phyloP scores from a whole-genome alignment of 176 grass and related monocot species.

The Oryza coarctata region DNA sequence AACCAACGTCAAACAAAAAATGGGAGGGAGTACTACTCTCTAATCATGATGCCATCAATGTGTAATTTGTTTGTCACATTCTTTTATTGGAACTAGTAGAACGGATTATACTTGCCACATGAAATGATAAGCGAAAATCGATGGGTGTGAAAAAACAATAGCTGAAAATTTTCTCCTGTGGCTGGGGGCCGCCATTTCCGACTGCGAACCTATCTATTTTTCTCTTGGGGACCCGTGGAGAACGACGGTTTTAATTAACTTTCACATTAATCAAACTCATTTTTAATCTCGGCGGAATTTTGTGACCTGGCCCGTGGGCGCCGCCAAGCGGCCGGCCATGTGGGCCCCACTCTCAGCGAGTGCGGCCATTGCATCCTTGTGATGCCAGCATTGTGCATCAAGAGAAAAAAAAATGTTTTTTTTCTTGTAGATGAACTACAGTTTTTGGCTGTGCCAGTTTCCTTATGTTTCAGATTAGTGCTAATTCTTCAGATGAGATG shows the following conservation, averaged over 20 bases:
- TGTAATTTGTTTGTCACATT: neutral
- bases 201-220: neutral
- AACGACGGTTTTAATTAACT: neutral
- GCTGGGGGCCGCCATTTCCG: neutral
- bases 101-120: neutral
- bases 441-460: neutral
- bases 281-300: conserved; percentile 18
- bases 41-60: neutral
- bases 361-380: neutral
- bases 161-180: neutral
- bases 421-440: neutral
- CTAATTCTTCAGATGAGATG: neutral
- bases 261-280: neutral
- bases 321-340: neutral
- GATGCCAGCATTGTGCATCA: neutral
- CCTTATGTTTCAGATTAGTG: neutral
- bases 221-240: neutral
- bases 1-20: too few species aligned
- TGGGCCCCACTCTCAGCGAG: neutral
- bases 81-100: neutral
- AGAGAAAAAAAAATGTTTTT: neutral
- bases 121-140: neutral
- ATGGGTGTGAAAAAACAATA: neutral
- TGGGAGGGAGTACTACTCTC: neutral
- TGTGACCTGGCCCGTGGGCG: neutral